These are phyloP conservation scores for Fusarium avenaceum DNA, from an alignment of 2,329 filamentous ascomycete species.

Conservation along the genomic window DNA sequence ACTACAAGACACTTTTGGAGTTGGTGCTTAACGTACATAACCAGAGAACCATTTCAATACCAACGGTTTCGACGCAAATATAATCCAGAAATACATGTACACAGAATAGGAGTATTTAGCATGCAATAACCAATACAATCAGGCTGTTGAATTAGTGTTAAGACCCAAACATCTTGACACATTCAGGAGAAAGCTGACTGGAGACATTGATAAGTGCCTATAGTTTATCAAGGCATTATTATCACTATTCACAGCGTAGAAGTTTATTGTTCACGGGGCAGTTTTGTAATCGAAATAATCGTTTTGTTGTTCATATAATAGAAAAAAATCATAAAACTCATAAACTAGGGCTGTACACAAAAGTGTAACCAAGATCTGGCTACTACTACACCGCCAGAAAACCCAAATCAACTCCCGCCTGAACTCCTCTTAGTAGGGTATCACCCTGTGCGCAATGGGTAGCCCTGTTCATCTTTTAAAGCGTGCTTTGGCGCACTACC, in stretches of 20 bases:
- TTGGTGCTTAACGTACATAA: neutral
- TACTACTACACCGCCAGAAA: conserved; percentile 45
- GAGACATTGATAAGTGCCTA: no score
- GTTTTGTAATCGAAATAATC: conserved; percentile 37
- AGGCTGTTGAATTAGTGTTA: no score
- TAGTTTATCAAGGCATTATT: no score
- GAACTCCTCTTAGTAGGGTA: conserved; percentile 48
- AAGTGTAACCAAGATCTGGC: conserved; percentile 42
- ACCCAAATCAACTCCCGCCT: conserved; percentile 48
- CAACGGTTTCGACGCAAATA: neutral
- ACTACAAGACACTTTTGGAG: no score
- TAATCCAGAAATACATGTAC: neutral
- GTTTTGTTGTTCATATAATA: conserved; percentile 47
- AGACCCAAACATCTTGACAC: no score
- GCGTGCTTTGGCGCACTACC: conserved; percentile 28
- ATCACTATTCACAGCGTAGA: no score
- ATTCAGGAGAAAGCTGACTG: no score
- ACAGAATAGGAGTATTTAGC: neutral
- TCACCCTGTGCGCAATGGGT: conserved; percentile 42
- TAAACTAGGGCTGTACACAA: conserved; percentile 45
- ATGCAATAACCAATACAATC: neutral
- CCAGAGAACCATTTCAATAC: neutral
- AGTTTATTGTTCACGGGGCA: neutral
- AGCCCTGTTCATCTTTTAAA: conserved; percentile 35
- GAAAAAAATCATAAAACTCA: conserved; percentile 48